Evolutionary conservation across 2,329 filamentous ascomycete genomes (phyloP).

Genomic region (Onygena corvina): DNA sequence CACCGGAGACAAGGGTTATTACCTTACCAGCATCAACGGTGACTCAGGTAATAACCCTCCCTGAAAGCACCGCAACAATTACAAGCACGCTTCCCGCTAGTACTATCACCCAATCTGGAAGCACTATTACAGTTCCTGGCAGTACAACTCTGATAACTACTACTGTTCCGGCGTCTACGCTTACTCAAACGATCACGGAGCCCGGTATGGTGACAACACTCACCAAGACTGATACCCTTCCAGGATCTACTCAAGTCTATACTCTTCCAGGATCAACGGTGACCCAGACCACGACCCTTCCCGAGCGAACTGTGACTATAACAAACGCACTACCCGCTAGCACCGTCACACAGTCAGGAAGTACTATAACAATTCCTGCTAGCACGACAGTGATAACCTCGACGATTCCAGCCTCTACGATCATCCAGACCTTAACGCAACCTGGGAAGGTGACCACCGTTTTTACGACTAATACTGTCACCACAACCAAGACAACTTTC

Average conservation of each 20-base stretch:
- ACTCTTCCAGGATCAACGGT: slow-evolving; percentile 10
- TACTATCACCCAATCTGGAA: slow-evolving; percentile 13
- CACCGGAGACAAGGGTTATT: slow-evolving; percentile 7
- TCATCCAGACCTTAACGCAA: neutral
- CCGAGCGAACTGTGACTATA: slow-evolving; percentile 9
- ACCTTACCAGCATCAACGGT: slow-evolving; percentile 11
- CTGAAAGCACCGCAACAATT: slow-evolving; percentile 7
- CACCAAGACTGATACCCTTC: slow-evolving; percentile 10
- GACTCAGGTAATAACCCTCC: neutral
- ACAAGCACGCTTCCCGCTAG: slow-evolving; percentile 17
- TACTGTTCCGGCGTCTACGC: slow-evolving; percentile 10
- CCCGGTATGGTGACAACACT: slow-evolving; percentile 10
- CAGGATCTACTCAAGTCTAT: slow-evolving; percentile 5
- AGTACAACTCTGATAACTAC: slow-evolving; percentile 14
- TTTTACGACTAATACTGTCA: slow-evolving; percentile 10
- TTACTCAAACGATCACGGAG: neutral
- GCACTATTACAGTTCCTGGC: slow-evolving; percentile 13
- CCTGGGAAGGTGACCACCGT: slow-evolving; percentile 12
- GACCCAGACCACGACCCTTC: no score
- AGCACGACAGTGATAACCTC: slow-evolving; percentile 13
- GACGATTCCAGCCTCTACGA: slow-evolving; percentile 9
- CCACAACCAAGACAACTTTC: slow-evolving; percentile 6
- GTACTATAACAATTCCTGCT: slow-evolving; percentile 13
- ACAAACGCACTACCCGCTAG: slow-evolving; percentile 16
- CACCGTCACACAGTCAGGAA: slow-evolving; percentile 14